Percentiles rank a stretch among this genome's conserved stretches.
Evolutionary conservation across 768 basidiomycete species (phyloP).

Genomic region (Lentinula edodes): DNA sequence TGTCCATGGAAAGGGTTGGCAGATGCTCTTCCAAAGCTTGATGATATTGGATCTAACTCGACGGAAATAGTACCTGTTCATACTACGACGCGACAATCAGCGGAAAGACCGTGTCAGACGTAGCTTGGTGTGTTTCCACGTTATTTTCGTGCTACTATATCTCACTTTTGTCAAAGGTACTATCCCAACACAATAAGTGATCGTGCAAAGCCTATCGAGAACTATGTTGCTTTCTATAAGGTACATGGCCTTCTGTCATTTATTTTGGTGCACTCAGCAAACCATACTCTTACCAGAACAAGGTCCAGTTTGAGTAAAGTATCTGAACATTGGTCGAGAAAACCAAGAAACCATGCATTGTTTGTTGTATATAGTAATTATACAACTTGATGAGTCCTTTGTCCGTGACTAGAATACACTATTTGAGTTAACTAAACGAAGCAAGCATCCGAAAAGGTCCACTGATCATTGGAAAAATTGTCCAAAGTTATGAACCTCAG

Average conservation of each 20-base stretch:
- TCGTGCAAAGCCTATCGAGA: constrained; percentile 57
- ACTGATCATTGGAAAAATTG: neutral
- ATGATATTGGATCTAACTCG: neutral
- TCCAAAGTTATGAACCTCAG: neutral
- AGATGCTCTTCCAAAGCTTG: neutral
- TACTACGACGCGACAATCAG: constrained; percentile 58
- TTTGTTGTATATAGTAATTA: neutral
- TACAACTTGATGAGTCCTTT: neutral
- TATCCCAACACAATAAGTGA: constrained; percentile 51
- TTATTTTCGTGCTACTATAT: neutral
- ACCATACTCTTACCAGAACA: constrained; percentile 24
- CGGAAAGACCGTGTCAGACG: constrained; percentile 45
- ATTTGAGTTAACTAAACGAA: neutral
- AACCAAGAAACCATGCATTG: neutral
- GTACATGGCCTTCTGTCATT: constrained; percentile 21
- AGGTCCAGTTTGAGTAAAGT: constrained; percentile 27
- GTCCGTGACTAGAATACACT: neutral
- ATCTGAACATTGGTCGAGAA: neutral
- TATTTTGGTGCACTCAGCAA: neutral
- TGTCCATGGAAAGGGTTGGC: constrained; percentile 75
- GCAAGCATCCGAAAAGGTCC: neutral
- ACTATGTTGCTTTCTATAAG: constrained; percentile 77
- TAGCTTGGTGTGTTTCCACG: constrained; percentile 52
- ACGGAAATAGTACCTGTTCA: constrained; percentile 14
- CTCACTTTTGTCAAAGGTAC: constrained; percentile 41